Evolutionary conservation across 164 flowering plant genomes (phyloP).

Genomic region (Hamamelis virginiana): DNA sequence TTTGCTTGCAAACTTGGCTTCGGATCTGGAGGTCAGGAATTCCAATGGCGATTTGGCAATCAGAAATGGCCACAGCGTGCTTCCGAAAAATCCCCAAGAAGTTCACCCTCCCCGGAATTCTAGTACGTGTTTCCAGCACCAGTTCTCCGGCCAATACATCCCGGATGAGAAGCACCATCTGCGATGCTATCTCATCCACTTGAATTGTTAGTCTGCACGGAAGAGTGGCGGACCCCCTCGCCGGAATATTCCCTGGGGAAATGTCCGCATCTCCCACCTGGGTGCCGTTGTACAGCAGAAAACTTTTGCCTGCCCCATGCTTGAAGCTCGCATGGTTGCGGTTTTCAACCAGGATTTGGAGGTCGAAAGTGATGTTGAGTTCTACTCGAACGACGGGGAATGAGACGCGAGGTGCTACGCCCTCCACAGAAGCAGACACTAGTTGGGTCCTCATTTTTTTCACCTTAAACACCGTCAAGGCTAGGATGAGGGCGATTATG

Average conservation of each 20-base stretch:
- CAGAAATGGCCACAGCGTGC: conserved; percentile 31
- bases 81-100: conserved; percentile 32
- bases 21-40: conserved; percentile 29
- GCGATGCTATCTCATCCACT: conserved; percentile 26
- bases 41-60: conserved; percentile 34
- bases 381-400: conserved; percentile 33
- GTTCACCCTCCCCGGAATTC: conserved; percentile 40
- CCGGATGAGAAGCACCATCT: conserved; percentile 13
- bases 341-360: conserved; percentile 33
- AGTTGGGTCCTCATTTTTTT: conserved; percentile 32
- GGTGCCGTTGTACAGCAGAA: conserved; percentile 26
- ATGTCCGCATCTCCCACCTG: conserved; percentile 44
- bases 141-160: conserved; percentile 37
- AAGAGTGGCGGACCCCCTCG: conserved; percentile 23
- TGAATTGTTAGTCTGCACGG: conserved; percentile 24
- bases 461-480: conserved; percentile 46
- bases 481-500: conserved; percentile 31
- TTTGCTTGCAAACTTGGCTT: conserved; percentile 32
- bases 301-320: conserved; percentile 27
- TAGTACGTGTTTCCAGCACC: conserved; percentile 23
- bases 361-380: conserved; percentile 45
- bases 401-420: conserved; percentile 41
- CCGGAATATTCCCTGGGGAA: conserved; percentile 33
- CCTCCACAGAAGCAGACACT: conserved; percentile 34
- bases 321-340: conserved; percentile 44